phyloP scores from a whole-genome alignment of 2,329 filamentous ascomycete species.

The Aspergillus brasiliensis region DNA sequence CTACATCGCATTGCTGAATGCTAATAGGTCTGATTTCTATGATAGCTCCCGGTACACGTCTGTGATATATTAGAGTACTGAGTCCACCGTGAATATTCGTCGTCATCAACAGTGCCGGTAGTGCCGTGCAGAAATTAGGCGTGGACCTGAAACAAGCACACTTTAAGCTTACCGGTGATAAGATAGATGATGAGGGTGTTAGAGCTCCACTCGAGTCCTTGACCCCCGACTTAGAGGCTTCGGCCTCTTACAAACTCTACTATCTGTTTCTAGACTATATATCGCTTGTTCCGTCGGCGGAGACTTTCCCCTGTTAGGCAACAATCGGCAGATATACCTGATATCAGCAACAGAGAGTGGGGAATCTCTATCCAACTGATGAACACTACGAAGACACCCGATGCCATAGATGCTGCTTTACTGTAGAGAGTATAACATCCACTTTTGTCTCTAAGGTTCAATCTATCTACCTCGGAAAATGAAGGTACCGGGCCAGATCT shows the following conservation, averaged over 20 bases:
- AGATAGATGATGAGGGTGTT: not conserved
- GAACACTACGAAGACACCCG: not conserved
- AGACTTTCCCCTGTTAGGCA: conserved; percentile 2
- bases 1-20: not conserved
- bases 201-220: not conserved
- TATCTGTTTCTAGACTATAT: not conserved
- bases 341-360: not conserved
- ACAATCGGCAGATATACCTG: not conserved
- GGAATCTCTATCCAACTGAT: not conserved
- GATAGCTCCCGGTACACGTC: not conserved
- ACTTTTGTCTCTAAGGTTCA: not conserved
- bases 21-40: not conserved
- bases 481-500: not conserved
- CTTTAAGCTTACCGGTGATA: conserved; percentile 7
- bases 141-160: not conserved
- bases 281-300: not conserved
- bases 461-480: not conserved
- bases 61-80: not conserved
- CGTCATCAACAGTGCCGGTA: not conserved
- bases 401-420: not conserved
- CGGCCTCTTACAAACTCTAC: not conserved
- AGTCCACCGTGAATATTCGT: not conserved
- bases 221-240: not conserved
- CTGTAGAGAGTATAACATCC: not conserved
- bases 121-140: not conserved